phyloP scores from a whole-genome alignment of 2,329 filamentous ascomycete genomes.

The Lecanicillium sp. region DNA sequence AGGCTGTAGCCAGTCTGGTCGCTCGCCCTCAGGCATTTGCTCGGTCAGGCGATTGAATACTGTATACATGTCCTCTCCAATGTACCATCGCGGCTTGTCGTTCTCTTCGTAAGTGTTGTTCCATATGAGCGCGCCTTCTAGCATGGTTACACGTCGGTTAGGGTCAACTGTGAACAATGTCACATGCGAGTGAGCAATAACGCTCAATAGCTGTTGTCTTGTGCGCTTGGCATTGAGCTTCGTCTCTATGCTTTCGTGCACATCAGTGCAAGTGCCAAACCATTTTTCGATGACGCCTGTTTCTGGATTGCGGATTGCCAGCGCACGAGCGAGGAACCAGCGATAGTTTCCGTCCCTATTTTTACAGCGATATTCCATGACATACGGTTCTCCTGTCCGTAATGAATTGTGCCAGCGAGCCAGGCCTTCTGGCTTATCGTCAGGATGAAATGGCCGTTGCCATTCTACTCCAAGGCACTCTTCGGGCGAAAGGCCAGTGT shows the following conservation, averaged over 20 bases:
- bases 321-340: slow-evolving; percentile 69
- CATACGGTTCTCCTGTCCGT: slow-evolving; percentile 58
- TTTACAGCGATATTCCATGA: slow-evolving; percentile 61
- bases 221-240: slow-evolving; percentile 57
- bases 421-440: slow-evolving; percentile 52
- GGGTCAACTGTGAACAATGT: slow-evolving; percentile 67
- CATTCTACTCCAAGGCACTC: slow-evolving; percentile 56
- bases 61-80: slow-evolving; percentile 56
- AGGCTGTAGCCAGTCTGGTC: slow-evolving; percentile 43
- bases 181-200: slow-evolving; percentile 66
- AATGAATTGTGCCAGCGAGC: slow-evolving; percentile 55
- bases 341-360: slow-evolving; percentile 62
- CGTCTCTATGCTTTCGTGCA: slow-evolving; percentile 64
- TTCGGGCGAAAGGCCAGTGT: slow-evolving; percentile 58
- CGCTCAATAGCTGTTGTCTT: slow-evolving; percentile 61
- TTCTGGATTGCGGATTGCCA: slow-evolving; percentile 57
- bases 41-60: slow-evolving; percentile 48
- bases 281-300: slow-evolving; percentile 65
- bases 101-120: slow-evolving; percentile 31
- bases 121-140: slow-evolving; percentile 60
- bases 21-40: slow-evolving; percentile 32
- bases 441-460: slow-evolving; percentile 58
- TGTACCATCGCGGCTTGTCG: slow-evolving; percentile 36
- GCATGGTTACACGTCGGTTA: slow-evolving; percentile 52
- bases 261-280: slow-evolving; percentile 76